Percentiles rank a stretch among this genome's conserved stretches.
phyloP scores from a whole-genome alignment of 148 eudicot genomes.

The Rhododendron williamsianum region DNA sequence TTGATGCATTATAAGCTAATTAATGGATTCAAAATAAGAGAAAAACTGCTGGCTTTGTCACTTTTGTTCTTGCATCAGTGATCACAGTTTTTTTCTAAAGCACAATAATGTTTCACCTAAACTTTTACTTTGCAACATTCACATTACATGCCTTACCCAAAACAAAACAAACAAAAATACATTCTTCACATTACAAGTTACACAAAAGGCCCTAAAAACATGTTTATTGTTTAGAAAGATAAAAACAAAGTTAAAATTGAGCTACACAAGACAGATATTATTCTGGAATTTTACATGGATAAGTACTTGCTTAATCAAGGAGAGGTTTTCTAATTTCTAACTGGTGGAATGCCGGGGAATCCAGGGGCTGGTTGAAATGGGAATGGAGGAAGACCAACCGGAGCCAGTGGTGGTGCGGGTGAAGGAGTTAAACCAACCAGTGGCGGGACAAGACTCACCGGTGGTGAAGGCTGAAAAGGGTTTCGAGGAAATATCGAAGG shows the following conservation, averaged over 20 bases:
- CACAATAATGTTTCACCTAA: neutral
- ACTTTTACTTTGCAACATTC: neutral
- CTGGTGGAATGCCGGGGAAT: slow-evolving; percentile 31
- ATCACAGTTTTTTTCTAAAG: neutral
- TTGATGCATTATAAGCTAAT: neutral
- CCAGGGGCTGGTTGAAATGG: slow-evolving; percentile 45
- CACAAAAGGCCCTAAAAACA: neutral
- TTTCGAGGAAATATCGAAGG: slow-evolving; percentile 19
- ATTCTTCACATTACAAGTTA: neutral
- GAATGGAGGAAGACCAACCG: slow-evolving; percentile 29
- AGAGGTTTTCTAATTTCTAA: slow-evolving; percentile 7
- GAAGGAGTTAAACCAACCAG: slow-evolving; percentile 30
- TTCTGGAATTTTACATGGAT: slow-evolving; percentile 1
- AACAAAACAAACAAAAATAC: neutral
- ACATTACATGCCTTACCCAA: neutral
- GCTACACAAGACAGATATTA: neutral
- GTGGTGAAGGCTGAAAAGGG: slow-evolving; percentile 19
- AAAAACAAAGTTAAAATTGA: neutral
- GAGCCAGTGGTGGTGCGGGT: slow-evolving; percentile 32
- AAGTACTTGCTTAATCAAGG: slow-evolving; percentile 17
- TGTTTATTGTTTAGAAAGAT: neutral
- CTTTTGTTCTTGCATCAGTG: neutral
- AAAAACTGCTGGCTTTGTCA: neutral
- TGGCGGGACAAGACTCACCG: slow-evolving; percentile 8
- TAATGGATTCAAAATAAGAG: neutral